Evolutionary conservation across 129 eudicot genomes (phyloP).

Genomic region (Lactuca saligna): DNA sequence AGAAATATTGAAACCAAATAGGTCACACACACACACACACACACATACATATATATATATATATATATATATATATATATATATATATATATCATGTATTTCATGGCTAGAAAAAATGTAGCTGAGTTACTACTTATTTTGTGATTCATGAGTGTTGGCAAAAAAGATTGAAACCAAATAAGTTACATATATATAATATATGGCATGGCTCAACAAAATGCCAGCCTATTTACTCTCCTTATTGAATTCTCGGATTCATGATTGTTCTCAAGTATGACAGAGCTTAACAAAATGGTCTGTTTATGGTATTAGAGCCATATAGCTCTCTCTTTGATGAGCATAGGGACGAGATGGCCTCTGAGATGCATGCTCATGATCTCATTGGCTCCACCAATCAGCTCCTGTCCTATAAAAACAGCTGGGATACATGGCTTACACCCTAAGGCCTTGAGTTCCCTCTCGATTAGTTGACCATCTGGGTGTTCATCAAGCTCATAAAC

Average conservation of each 20-base stretch:
- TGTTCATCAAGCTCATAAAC: constrained; percentile 59
- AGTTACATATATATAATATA: constrained; percentile 7
- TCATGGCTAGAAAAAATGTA: not conserved
- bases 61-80: no score
- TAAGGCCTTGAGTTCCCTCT: constrained; percentile 43
- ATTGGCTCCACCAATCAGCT: constrained; percentile 44
- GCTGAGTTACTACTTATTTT: not conserved
- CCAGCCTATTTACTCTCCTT: constrained; percentile 23
- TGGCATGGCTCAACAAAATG: constrained; percentile 21
- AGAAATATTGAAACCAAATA: not conserved
- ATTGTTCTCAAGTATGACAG: constrained; percentile 19
- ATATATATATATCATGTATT: not conserved
- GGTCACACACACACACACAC: no score
- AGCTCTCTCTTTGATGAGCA: constrained; percentile 63
- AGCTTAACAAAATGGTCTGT: constrained; percentile 15
- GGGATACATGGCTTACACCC: constrained; percentile 52
- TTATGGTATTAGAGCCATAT: constrained; percentile 36
- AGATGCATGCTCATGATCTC: constrained; percentile 57
- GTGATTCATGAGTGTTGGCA: not conserved
- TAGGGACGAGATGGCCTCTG: constrained; percentile 50
- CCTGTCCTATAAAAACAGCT: constrained; percentile 55
- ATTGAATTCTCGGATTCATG: not conserved
- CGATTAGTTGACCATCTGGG: constrained; percentile 50
- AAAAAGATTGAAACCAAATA: not conserved
- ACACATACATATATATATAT: no score